Evolutionary conservation across 2,329 filamentous ascomycete species (phyloP), one percentile per base, ranked within the genome.

Genomic region (Pestalotiopsis sp.): DNA sequence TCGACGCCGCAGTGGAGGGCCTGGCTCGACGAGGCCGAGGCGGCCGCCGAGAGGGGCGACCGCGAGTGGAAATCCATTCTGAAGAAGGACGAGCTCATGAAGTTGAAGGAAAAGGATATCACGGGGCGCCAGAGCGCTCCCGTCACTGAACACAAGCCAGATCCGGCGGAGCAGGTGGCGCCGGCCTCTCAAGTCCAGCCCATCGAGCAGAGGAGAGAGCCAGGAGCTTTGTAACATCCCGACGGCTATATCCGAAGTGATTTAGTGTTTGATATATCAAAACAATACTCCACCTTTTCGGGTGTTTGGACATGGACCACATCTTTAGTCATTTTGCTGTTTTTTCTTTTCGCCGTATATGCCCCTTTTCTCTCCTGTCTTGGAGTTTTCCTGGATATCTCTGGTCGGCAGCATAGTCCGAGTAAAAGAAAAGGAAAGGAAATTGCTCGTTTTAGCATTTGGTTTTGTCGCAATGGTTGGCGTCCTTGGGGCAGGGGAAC

Each of bases 21-120:
- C 67, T 90, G 88, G 89, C 79, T 90, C 5, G 72, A 74, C 4
- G 82, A 87, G 72, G 87, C 87, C 0, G 78, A 84, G 63, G 61
- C 71, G 5, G 82, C 81, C 27, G 83, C 85, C 0, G 73, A 71
- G 4, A 64, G 67, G 0, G 74, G 70, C 0, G 72, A 82, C 2
- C 74, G 76, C 17, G 31, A 66, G 0, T 89, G 87, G 86, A 72
- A 78, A 1, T 82, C 86, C 3, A 86, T 89, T 2, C 76, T 72
- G 38, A 79, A 81, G 36, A 88, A 87, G 76, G 81, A 88, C 67
- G 76, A 76, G 4, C 84, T 87, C 56, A 84, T 88, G 79, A 81
- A 79, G 67, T 74, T 77, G 73, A 49, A 45, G 1, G 72, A 76
- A 27, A 67, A 68, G 4, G 74, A 69, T 49, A 20, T 66, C 17